A percentile compares a stretch with the other conserved stretches of the same genome.
phyloP scores from a whole-genome alignment of 2,329 filamentous ascomycete genomes.

The Pseudogymnoascus pannorum region DNA sequence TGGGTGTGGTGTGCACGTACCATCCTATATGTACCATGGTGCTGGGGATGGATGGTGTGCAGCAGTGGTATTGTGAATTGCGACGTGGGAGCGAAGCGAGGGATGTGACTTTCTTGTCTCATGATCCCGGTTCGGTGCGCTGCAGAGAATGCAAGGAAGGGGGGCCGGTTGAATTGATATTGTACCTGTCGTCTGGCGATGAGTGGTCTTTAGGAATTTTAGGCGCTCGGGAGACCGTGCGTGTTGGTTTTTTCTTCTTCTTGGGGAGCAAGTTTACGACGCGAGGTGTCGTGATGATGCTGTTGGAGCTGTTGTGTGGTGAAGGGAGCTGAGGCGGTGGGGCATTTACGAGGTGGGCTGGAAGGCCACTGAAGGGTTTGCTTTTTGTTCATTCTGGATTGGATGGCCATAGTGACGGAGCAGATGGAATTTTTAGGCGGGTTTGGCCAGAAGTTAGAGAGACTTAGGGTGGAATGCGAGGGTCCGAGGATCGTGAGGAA shows the following conservation, averaged over 20 bases:
- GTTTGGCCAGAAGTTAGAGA: not conserved
- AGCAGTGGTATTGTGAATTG: not conserved
- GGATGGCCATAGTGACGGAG: not conserved
- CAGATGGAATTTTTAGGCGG: not conserved
- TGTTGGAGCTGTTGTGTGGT: not conserved
- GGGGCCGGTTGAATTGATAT: not conserved
- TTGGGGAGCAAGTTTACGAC: not conserved
- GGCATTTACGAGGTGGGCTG: not conserved
- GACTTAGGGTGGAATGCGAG: not conserved
- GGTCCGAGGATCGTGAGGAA: not conserved
- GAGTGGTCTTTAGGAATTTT: not conserved
- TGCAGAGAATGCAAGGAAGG: not conserved
- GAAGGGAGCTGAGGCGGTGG: not conserved
- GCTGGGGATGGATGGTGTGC: not conserved
- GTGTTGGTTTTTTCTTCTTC: not conserved
- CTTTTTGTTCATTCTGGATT: not conserved
- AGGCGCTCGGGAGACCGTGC: not conserved
- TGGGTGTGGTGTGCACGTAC: not conserved
- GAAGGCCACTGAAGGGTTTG: constrained; percentile 2
- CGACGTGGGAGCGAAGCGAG: not conserved
- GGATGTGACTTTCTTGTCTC: not conserved
- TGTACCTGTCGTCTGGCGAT: not conserved
- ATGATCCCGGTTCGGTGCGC: not conserved
- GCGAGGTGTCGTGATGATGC: not conserved
- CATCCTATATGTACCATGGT: not conserved